Base-by-base conservation (phyloP, 179 eudicot species). In the Gypsophila paniculata region DNA sequence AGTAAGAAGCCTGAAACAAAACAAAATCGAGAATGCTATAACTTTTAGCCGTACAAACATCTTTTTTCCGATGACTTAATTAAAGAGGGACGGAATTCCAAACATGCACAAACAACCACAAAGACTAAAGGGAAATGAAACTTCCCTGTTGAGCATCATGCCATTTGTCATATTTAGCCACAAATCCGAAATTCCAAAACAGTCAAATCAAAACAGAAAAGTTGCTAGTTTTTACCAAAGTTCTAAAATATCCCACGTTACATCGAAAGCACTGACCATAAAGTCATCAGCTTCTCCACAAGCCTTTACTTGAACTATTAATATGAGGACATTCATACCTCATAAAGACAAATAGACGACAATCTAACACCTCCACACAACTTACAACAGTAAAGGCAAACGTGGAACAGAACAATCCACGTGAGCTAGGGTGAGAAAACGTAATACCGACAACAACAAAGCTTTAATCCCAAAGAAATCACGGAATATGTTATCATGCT, bases 1-100 rank as follows among this genome's bases (percentile, higher is more conserved):
- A 4, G 99, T 88, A 73, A 94, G 80, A 75, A 94, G 99, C 99
- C 99, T 94, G 90, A 82, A 86, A 74, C 70, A 73, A 5, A 73
- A 65, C 21, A 51, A 26, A 73, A 29, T 29, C 34, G 34, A 29
- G 34, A 29, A 36, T 19, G 44, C 39, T 38, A 6, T 70, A 65
- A 68, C 34, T 29, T 1, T 29, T 29, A 29, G 65, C 21, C 68
- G 61, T 38, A 8, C 29, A 36, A 71, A 29, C 71, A 73, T 6
- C 39, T 32, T 52, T 25, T 29, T 29, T 29, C 59, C 23, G 19
- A 21, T 70, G 25, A 23, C 11, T 58, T n/a, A 52, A 34, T n/a
- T 23, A 5, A 25, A 48, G 34, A 18, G 6, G 3, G 17, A 19
- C 25, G 10, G 21, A n/a, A 42, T 10, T 64, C 23, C 13, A 29